Evolutionary conservation across 2,329 filamentous ascomycete species (phyloP), one percentile per base, ranked within the genome.

Genomic region (Rhytidhysteron rufulum): DNA sequence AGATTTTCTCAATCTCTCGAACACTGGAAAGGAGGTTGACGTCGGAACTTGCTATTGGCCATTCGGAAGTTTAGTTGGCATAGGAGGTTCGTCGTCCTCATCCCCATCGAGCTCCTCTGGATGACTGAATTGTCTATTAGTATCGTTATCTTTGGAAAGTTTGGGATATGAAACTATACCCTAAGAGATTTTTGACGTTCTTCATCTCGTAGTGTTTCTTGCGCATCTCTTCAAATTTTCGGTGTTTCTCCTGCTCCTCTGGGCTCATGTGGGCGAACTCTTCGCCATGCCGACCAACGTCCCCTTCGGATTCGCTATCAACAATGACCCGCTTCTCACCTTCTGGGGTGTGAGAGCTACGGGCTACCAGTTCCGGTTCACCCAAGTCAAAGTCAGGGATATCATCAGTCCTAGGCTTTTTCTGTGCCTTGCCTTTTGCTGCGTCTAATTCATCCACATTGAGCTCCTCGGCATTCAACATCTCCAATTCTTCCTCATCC

Each of bases 201-300:
- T 81, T 88, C 93, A 98, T 98, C 75, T 98, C 93, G 68, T 98
- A 98, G 68, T 98, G 93, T 73, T 83, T 91, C 82, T 93, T 96
- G 59, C 93, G 80, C 73, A 88, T 77, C 70, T 87, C 77, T 71
- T 96, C 90, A 65, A 98, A 98, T 62, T 86, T 82, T 60, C 78
- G 80, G 68, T 98, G 93, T 74, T 97, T 96, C 72, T 93, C 88
- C 47, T 74, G 75, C 63, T 95, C 90, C 65, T 95, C 88, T 31
- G 69, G 64, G 4, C 69, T 68, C 54, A 72, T 68, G 37, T 67
- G 60, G 16, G 57, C 77, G 32, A 81, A 77, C 40, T 78, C 77
- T 54, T 82, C 72, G 61, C 80, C 78, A 67, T 79, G 75, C 50
- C 74, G 75, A 61, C 71, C 72, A 20, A 46, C 50, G 16, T 64